These are phyloP conservation scores for Tuber calosporum DNA, from an alignment of 495 filamentous ascomycete species.

Conservation along the genomic window DNA sequence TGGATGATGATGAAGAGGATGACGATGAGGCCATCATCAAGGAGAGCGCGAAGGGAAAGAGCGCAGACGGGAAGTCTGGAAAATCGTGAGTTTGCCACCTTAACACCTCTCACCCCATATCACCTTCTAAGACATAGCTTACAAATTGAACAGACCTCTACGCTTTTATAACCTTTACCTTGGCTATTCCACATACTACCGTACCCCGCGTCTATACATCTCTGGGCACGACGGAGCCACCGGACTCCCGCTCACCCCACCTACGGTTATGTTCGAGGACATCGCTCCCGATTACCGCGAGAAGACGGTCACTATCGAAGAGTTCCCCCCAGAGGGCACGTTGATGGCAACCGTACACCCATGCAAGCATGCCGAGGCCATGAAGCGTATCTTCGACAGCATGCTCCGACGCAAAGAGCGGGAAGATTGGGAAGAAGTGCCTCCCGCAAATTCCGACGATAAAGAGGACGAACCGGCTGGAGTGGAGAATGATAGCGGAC, in stretches of 20 bases:
- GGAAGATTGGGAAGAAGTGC: constrained; percentile 50
- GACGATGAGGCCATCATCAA: constrained; percentile 95
- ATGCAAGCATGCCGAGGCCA: constrained; percentile 85
- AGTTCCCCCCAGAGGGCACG: constrained; percentile 64
- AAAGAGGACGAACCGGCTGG: constrained; percentile 34
- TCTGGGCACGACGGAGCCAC: constrained; percentile 67
- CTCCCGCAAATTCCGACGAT: constrained; percentile 49
- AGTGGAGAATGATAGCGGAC: constrained; percentile 50
- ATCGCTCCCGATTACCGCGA: constrained; percentile 99
- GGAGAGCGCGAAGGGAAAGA: constrained; percentile 52
- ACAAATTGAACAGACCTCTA: constrained; percentile 53
- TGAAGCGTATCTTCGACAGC: constrained; percentile 95
- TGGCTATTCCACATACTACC: constrained; percentile 92
- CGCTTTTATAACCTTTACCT: constrained; percentile 98
- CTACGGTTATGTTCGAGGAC: constrained; percentile 95
- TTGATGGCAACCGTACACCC: constrained; percentile 97
- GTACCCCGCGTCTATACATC: constrained; percentile 90
- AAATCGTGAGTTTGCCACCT: constrained; percentile 56
- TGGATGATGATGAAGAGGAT: constrained; percentile 96
- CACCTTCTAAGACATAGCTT: constrained; percentile 10
- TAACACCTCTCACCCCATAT: constrained; percentile 12
- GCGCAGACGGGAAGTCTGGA: constrained; percentile 39
- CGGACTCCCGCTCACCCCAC: constrained; percentile 75
- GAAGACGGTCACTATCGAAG: constrained; percentile 97
- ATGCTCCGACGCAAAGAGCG: constrained; percentile 82